Base-by-base conservation (phyloP, 805 yeast species). In the Grigorovia jiainica region DNA sequence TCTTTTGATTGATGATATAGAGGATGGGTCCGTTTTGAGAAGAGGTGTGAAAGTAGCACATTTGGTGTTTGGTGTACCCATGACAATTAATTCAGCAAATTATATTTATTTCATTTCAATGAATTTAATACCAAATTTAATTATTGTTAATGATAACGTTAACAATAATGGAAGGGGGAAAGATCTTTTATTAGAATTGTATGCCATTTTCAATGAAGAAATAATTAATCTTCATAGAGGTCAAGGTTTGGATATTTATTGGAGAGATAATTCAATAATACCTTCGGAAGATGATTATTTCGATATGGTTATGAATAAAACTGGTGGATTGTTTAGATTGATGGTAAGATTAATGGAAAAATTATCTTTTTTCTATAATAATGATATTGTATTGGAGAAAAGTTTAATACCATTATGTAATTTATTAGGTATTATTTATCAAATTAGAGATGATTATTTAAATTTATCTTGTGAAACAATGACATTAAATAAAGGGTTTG, bases 241-340 rank as follows among this genome's bases (percentile, higher is more conserved):
- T 5, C 97, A 89, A 65, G 94, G 95, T 0, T 61, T 82, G 45
- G 97, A 89, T 52, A 70, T 89, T 17, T 82, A 79, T 59, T 89
- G 97, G 96, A 68, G 97, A 47, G 95, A 87, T 43, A 38, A 38
- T 15, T 38, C 29, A 13, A 43, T 50, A 13, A 69, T 81, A 37
- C 92, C 92, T 0, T 65, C 67, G 4, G 82, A 78, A 45, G 57
- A 61, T 1, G 78, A 84, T 53, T 89, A 89, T 54, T 58, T 79
- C 27, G 70, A 70, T 31, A 89, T 90, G 96, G 95, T 83, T 7
- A 74, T 75, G 72, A 79, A 86, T 55, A 89, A 82, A 51, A 89
- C 97, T 0, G 95, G 95, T 1, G 97, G 97, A 0, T 66, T 89
- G 29, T 83, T 87, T 55, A 68, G 96, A 47, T 65, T 89, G 29